phyloP scores from a whole-genome alignment of 2,329 filamentous ascomycete species.

The Cladophialophora psammophila region DNA sequence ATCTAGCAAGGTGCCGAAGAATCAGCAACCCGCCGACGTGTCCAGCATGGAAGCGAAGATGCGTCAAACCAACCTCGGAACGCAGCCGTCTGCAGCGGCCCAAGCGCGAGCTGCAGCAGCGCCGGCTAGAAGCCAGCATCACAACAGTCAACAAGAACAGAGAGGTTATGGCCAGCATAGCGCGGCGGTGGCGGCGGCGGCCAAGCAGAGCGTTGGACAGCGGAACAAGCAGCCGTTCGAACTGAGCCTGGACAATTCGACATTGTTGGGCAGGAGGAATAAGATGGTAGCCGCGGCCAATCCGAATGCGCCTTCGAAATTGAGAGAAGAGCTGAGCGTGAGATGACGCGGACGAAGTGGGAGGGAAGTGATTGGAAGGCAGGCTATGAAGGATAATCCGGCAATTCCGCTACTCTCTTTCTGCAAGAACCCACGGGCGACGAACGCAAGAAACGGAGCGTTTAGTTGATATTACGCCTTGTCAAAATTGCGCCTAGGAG shows the following conservation, averaged over 20 bases:
- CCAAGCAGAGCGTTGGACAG: slow-evolving; percentile 77
- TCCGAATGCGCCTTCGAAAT: slow-evolving; percentile 34
- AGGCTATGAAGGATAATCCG: background rate
- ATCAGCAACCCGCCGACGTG: slow-evolving; percentile 65
- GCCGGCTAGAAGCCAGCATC: slow-evolving; percentile 41
- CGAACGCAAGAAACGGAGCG: background rate
- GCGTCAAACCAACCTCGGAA: slow-evolving; percentile 77
- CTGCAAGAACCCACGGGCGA: background rate
- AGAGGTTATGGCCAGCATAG: slow-evolving; percentile 89
- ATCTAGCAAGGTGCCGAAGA: slow-evolving; percentile 73
- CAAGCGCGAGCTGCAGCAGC: slow-evolving; percentile 63
- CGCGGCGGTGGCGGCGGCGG: slow-evolving; percentile 80
- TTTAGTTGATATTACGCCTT: background rate
- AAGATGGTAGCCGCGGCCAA: slow-evolving; percentile 29
- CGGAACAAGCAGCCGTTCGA: slow-evolving; percentile 86
- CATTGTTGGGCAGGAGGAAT: slow-evolving; percentile 75
- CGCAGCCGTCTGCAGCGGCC: slow-evolving; percentile 64
- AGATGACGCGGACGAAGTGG: slow-evolving; percentile 22
- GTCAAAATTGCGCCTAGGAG: background rate
- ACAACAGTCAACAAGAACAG: slow-evolving; percentile 59
- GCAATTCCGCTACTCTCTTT: background rate
- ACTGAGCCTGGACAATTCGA: slow-evolving; percentile 88
- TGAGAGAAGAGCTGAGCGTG: slow-evolving; percentile 41
- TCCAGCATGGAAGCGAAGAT: slow-evolving; percentile 85
- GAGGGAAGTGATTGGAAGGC: background rate